Evolutionary conservation across 2,329 filamentous ascomycete genomes (phyloP).

Genomic region (Aspergillus sp.): DNA sequence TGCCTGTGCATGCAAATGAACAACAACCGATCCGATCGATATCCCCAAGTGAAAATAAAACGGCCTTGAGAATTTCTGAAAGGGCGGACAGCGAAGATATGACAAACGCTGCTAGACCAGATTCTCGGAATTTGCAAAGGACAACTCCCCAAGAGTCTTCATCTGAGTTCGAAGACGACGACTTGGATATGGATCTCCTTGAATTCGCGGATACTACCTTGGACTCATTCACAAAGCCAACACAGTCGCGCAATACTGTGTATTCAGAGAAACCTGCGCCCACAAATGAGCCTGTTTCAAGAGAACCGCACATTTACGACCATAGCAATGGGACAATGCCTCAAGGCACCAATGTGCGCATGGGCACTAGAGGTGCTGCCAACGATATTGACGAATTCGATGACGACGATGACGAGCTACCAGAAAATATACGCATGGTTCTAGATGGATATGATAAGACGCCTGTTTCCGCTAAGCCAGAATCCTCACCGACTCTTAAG

Average conservation of each 20-base stretch:
- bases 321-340: slow-evolving; percentile 2
- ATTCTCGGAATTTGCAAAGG: background rate
- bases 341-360: slow-evolving; percentile 4
- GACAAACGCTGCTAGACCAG: background rate
- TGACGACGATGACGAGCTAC: slow-evolving; percentile 59
- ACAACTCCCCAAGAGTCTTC: slow-evolving; percentile 21
- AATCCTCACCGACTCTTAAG: slow-evolving; percentile 10
- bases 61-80: background rate
- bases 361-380: slow-evolving; percentile 12
- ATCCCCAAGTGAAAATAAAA: slow-evolving; percentile 23
- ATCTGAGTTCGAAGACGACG: slow-evolving; percentile 44
- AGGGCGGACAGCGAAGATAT: background rate
- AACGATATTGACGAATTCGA: slow-evolving; percentile 55
- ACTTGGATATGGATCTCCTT: slow-evolving; percentile 40
- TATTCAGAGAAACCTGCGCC: background rate
- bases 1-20: slow-evolving; percentile 28
- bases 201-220: slow-evolving; percentile 31
- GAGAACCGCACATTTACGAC: background rate
- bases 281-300: slow-evolving; percentile 1
- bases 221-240: slow-evolving; percentile 22
- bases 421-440: slow-evolving; percentile 53
- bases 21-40: slow-evolving; percentile 24
- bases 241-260: background rate
- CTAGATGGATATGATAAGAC: slow-evolving; percentile 50
- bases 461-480: slow-evolving; percentile 8